phyloP scores from a whole-genome alignment of 2,329 filamentous ascomycete species.

The Nothomitra cinnamomea region DNA sequence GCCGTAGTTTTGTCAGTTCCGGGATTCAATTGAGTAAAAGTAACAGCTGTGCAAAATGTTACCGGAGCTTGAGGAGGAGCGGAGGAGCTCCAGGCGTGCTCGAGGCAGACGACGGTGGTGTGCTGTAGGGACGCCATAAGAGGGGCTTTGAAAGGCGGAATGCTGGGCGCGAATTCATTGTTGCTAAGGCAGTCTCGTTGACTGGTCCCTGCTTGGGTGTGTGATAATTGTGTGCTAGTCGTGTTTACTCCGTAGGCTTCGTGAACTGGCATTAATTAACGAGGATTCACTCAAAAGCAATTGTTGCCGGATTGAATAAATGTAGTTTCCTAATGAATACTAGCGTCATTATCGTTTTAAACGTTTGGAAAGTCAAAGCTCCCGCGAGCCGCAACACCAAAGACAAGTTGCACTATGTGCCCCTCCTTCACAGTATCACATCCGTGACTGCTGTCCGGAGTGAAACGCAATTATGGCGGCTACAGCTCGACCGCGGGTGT shows the following conservation, averaged over 20 bases:
- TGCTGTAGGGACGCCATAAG: background rate
- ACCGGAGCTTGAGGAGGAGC: slow-evolving; percentile 4
- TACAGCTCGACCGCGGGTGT: slow-evolving; percentile 21
- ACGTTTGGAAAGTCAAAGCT: background rate
- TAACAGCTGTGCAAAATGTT: background rate
- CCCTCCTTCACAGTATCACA: background rate
- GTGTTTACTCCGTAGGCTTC: too few species aligned
- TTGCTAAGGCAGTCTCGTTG: too few species aligned
- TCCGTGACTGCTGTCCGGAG: background rate
- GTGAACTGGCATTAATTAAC: too few species aligned
- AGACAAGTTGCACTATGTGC: background rate
- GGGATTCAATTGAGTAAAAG: too few species aligned
- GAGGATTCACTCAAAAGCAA: too few species aligned
- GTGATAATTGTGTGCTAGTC: too few species aligned
- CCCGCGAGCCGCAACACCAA: background rate
- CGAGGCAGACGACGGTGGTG: background rate
- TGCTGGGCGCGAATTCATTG: background rate
- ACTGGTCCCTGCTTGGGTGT: too few species aligned
- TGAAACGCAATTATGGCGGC: background rate
- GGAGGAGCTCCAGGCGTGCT: slow-evolving; percentile 1
- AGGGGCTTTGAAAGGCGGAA: background rate
- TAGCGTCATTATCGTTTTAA: background rate
- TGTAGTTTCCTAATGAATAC: background rate
- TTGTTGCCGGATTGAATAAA: background rate
- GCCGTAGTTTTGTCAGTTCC: background rate